Evolutionary conservation across 2,329 filamentous ascomycete genomes (phyloP).

Genomic region (Purpureocillium takamizusanense): DNA sequence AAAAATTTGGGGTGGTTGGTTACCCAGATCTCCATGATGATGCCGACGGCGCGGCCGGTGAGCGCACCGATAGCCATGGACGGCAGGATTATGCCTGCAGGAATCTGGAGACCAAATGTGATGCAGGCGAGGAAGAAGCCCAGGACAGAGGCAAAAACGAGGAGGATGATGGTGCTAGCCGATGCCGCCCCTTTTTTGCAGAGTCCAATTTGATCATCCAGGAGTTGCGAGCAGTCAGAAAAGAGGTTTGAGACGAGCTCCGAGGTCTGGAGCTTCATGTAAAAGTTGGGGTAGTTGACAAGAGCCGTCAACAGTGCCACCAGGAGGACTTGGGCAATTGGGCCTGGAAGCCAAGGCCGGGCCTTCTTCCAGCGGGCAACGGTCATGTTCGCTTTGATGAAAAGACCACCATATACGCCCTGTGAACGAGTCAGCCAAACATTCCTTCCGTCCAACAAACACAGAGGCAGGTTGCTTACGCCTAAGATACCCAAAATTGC

Average conservation of each 20-base stretch:
- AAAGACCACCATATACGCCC: slow-evolving; percentile 89
- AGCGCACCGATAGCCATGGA: slow-evolving; percentile 94
- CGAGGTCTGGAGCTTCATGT: slow-evolving; percentile 87
- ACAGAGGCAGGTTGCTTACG: slow-evolving; percentile 22
- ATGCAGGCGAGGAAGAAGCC: slow-evolving; percentile 79
- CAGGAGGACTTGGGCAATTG: slow-evolving; percentile 70
- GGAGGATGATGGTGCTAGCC: slow-evolving; percentile 69
- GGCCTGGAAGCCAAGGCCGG: slow-evolving; percentile 55
- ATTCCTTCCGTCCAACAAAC: slow-evolving; percentile 5
- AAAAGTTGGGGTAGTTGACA: slow-evolving; percentile 91
- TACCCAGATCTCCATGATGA: slow-evolving; percentile 84
- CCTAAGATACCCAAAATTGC: slow-evolving; percentile 78
- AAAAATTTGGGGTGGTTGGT: slow-evolving; percentile 67
- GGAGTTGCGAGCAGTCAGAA: slow-evolving; percentile 73
- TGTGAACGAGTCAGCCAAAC: slow-evolving; percentile 17
- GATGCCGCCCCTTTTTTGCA: slow-evolving; percentile 83
- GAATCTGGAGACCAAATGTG: slow-evolving; percentile 90
- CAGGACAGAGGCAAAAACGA: slow-evolving; percentile 72
- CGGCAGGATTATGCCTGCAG: slow-evolving; percentile 89
- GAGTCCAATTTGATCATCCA: slow-evolving; percentile 80
- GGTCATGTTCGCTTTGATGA: slow-evolving; percentile 90
- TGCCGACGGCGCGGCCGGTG: slow-evolving; percentile 79
- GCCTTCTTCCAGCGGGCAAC: slow-evolving; percentile 73
- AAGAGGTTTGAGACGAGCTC: slow-evolving; percentile 90
- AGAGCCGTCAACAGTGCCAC: slow-evolving; percentile 76